A percentile compares a stretch with the other conserved stretches of the same genome.
Evolutionary conservation across 306 rosid species (phyloP).

Genomic region (Hippophae gyantsensis): DNA sequence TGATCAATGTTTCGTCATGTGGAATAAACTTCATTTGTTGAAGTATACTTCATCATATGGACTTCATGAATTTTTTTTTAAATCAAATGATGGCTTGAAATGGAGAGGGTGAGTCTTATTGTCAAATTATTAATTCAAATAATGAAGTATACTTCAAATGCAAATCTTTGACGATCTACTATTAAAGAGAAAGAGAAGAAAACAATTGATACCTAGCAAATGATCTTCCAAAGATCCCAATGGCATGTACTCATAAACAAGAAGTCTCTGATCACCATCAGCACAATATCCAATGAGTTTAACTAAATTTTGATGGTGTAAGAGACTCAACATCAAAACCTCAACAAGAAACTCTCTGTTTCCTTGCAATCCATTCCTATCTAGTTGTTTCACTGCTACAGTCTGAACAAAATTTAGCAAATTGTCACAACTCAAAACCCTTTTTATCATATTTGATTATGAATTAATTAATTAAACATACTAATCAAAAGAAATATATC

Average conservation of each 20-base stretch:
- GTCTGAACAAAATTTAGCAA: constrained; percentile 24
- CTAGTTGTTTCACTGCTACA: constrained; percentile 95
- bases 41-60: too few species aligned
- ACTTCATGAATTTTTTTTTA: too few species aligned
- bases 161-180: too few species aligned
- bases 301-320: constrained; percentile 65
- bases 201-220: constrained; percentile 46
- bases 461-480: too few species aligned
- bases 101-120: neutral
- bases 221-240: constrained; percentile 49
- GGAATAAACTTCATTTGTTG: too few species aligned
- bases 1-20: too few species aligned
- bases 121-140: neutral
- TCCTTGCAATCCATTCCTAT: constrained; percentile 64
- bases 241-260: constrained; percentile 67
- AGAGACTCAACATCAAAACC: constrained; percentile 50
- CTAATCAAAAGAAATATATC: too few species aligned
- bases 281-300: constrained; percentile 81
- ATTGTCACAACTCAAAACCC: neutral
- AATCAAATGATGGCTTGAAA: too few species aligned
- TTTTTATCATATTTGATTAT: too few species aligned
- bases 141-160: too few species aligned
- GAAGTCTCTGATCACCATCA: constrained; percentile 89
- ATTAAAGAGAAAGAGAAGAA: neutral
- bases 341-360: constrained; percentile 66